Percentiles rank a stretch among this genome's conserved stretches.
Conservation (phyloP, 2,329 filamentous ascomycete species). For the Clarireedia monteithiana region DNA sequence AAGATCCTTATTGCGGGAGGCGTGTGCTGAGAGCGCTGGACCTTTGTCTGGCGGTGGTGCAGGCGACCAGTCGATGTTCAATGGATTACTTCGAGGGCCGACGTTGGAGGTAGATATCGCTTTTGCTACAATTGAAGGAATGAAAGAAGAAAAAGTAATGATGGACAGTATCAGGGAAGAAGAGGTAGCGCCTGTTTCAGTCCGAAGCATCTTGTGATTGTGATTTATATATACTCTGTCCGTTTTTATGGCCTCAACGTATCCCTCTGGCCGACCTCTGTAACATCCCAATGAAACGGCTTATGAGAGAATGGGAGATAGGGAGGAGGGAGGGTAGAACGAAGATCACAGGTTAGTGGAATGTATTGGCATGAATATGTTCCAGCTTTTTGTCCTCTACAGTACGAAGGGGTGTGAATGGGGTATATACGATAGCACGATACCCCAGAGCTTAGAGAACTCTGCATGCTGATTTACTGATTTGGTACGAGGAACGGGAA, state of each 20-base stretch:
- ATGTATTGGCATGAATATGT: background rate
- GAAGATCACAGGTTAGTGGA: background rate
- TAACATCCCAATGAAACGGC: background rate
- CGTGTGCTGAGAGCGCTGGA: conserved; percentile 49
- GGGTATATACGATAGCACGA: conserved; percentile 6
- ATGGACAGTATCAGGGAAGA: background rate
- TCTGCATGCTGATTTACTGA: conserved; percentile 3
- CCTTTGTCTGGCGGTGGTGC: conserved; percentile 54
- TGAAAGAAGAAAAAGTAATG: background rate
- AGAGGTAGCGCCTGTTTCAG: background rate
- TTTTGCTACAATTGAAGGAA: background rate
- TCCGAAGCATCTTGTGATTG: conserved; percentile 8
- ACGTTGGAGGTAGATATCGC: background rate
- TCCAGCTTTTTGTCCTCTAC: background rate
- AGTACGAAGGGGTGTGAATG: background rate
- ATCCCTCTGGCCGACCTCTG: background rate
- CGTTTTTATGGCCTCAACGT: conserved; percentile 5
- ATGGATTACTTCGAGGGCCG: conserved; percentile 1
- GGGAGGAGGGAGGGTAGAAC: background rate
- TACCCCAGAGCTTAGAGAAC: background rate
- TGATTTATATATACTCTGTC: background rate
- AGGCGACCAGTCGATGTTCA: conserved; percentile 43
- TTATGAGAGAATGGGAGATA: background rate
- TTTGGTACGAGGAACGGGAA: background rate
- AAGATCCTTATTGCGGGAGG: conserved; percentile 52